Base-by-base conservation (phyloP, 2,329 filamentous ascomycete species). In the Furcasterigmium sp. region DNA sequence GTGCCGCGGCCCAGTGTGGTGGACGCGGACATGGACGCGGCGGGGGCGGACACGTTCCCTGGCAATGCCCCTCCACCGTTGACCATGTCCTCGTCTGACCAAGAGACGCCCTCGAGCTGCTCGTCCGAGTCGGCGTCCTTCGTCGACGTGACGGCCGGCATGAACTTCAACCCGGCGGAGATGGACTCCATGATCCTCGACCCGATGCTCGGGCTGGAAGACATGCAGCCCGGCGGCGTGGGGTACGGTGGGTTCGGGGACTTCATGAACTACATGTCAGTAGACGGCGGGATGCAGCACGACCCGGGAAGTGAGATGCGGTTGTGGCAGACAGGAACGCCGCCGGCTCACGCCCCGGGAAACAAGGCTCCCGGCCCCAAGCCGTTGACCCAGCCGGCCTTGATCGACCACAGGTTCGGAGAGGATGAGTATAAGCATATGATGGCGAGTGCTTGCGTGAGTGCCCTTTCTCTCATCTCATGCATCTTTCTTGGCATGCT, bases 161-260 rank as follows among this genome's bases (percentile, higher is more conserved):
- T 65, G 60, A 49, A 51, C 51, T 62, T 65, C 46, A 61, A 17
- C n/a, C 17, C 32, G 5, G 32, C 32, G 9, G 32, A 63, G 43
- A 59, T 64, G 23, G 54, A 60, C 43, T 15, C 32, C 32, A 35
- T 35, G 32, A 35, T 35, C n/a, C 11, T 11, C 32, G n/a, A n/a
- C n/a, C n/a, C n/a, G n/a, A n/a, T n/a, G n/a, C n/a, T n/a, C n/a
- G n/a, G n/a, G n/a, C 11, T 35, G 32, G 32, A 35, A 11, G 32
- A 18, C 11, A 15, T 35, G 23, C 32, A 17, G 32, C 32, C 32
- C 15, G 32, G n/a, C 32, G 8, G n/a, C n/a, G n/a, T n/a, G n/a
- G n/a, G n/a, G 23, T 26, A 26, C n/a, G 15, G 15, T 11, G 32
- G 15, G n/a, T 35, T 35, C 17, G 32, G 17, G 9, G 17, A 35